Evolutionary conservation across 345 rosid genomes (phyloP).

Genomic region (Punica granatum): DNA sequence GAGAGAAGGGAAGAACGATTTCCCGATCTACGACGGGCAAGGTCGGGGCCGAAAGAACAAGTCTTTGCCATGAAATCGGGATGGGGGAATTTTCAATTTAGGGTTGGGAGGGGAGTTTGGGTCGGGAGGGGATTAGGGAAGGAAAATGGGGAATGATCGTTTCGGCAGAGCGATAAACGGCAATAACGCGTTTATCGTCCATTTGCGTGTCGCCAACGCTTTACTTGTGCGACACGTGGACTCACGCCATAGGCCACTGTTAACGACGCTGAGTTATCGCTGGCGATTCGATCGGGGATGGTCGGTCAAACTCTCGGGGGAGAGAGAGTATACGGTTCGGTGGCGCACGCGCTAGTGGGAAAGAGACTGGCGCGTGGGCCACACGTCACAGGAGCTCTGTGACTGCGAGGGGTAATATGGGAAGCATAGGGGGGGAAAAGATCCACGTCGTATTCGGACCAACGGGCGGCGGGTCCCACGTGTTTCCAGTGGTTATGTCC

Average conservation of each 20-base stretch:
- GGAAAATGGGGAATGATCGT: background rate
- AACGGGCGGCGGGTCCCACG: too few species aligned
- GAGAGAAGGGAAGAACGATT: background rate
- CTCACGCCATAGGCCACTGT: background rate
- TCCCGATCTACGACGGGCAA: background rate
- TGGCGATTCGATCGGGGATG: background rate
- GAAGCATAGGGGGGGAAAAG: background rate
- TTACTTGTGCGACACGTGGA: constrained; percentile 14
- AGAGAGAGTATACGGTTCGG: background rate
- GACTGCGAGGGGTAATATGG: background rate
- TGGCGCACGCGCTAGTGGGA: background rate
- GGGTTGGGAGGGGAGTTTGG: constrained; percentile 7
- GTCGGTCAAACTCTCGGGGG: constrained; percentile 7
- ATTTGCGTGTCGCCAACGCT: constrained; percentile 20
- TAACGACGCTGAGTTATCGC: constrained; percentile 6
- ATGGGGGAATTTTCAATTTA: background rate
- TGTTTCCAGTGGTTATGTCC: too few species aligned
- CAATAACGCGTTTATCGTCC: constrained; percentile 22
- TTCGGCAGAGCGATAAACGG: constrained; percentile 13
- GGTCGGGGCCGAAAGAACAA: background rate
- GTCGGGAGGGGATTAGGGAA: background rate
- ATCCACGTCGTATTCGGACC: too few species aligned
- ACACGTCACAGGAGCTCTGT: too few species aligned
- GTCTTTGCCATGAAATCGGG: background rate
- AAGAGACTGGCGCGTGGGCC: constrained; percentile 6